Evolutionary conservation across 2,329 filamentous ascomycete genomes (phyloP).

Genomic region (Fusarium lateritium): DNA sequence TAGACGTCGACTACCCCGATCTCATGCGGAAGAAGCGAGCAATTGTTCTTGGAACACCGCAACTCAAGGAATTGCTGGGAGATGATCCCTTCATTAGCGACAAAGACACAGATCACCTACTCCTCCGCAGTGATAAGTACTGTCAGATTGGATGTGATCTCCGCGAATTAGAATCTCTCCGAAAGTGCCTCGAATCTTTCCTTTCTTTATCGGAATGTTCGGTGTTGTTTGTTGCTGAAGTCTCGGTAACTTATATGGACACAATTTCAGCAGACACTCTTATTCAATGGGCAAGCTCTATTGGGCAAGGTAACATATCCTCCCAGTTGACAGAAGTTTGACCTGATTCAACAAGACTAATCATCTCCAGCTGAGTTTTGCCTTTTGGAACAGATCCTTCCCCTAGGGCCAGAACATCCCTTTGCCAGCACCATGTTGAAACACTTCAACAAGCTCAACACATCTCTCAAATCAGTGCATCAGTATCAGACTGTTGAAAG

Average conservation of each 20-base stretch:
- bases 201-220: constrained; percentile 71
- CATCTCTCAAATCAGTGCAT: constrained; percentile 81
- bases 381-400: constrained; percentile 88
- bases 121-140: constrained; percentile 79
- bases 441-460: constrained; percentile 86
- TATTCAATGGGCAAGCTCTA: constrained; percentile 81
- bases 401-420: constrained; percentile 82
- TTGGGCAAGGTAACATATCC: constrained; percentile 73
- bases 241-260: constrained; percentile 93
- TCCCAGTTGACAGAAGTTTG: background rate
- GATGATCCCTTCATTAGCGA: constrained; percentile 53
- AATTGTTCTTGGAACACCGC: constrained; percentile 74
- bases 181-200: constrained; percentile 70
- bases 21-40: constrained; percentile 82
- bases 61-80: constrained; percentile 63
- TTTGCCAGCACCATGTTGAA: constrained; percentile 89
- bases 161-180: constrained; percentile 74
- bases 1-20: constrained; percentile 89
- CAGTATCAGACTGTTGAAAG: constrained; percentile 76
- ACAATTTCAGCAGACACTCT: constrained; percentile 79
- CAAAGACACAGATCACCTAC: constrained; percentile 60
- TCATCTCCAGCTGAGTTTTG: constrained; percentile 76
- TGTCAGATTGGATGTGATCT: constrained; percentile 87
- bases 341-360: constrained; percentile 25
- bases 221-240: constrained; percentile 88